Evolutionary conservation across 441 rosid genomes (phyloP).

Genomic region (Populus trichocarpa): DNA sequence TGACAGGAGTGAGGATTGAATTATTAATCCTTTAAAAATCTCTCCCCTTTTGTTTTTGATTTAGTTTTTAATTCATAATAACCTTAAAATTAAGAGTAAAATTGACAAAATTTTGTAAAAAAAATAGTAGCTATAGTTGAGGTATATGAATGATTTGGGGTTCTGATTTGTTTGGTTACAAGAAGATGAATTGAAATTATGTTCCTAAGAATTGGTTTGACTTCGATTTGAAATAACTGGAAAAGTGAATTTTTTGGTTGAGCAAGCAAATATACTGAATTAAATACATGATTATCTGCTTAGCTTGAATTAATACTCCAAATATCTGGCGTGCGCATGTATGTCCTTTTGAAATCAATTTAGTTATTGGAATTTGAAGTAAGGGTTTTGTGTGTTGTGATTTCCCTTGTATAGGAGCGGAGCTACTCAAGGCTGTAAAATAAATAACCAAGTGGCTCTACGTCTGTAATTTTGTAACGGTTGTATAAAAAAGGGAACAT

Average conservation of each 20-base stretch:
- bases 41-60: not conserved
- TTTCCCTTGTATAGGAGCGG: constrained; percentile 35
- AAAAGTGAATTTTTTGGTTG: not conserved
- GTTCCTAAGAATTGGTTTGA: not conserved
- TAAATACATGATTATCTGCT: not conserved
- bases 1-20: too few relatives aligned
- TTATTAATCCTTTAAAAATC: not conserved
- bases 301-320: not conserved
- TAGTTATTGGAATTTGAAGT: not conserved
- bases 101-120: not conserved
- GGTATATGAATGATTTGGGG: not conserved
- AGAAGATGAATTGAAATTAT: not conserved
- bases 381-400: constrained; percentile 19
- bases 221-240: not conserved
- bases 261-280: not conserved
- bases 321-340: not conserved
- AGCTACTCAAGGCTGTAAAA: constrained; percentile 38
- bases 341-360: not conserved
- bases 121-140: not conserved
- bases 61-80: not conserved
- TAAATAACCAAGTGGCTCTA: constrained; percentile 37
- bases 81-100: not conserved
- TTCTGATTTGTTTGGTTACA: not conserved
- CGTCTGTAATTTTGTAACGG: constrained; percentile 37
- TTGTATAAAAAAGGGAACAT: constrained; percentile 31